These are phyloP conservation scores for Endothia cerciana DNA, from an alignment of 2,329 filamentous ascomycete species.

Conservation along the genomic window DNA sequence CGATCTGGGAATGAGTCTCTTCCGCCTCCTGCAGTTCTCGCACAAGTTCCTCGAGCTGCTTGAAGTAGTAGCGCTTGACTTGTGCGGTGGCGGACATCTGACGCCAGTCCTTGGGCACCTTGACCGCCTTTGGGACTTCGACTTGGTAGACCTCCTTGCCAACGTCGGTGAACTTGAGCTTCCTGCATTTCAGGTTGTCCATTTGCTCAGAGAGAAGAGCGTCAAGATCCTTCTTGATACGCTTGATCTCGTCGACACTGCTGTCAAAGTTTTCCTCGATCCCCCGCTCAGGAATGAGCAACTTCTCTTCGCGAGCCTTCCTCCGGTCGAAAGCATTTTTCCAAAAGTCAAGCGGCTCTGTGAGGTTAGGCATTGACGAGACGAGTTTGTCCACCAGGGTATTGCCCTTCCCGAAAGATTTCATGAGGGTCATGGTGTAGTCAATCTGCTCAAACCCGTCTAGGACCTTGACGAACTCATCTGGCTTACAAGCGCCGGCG, in stretches of 20 bases:
- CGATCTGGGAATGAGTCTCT: conserved; percentile 88
- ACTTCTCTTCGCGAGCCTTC: conserved; percentile 76
- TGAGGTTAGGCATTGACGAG: conserved; percentile 81
- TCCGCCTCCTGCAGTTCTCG: conserved; percentile 90
- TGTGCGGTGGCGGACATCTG: conserved; percentile 94
- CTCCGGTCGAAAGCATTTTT: conserved; percentile 86
- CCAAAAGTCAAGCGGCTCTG: conserved; percentile 78
- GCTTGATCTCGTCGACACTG: conserved; percentile 76
- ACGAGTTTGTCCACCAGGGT: conserved; percentile 86
- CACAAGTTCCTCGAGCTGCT: conserved; percentile 79
- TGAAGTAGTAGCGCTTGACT: conserved; percentile 93
- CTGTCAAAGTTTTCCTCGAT: conserved; percentile 91
- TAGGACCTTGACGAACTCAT: conserved; percentile 90
- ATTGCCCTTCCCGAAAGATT: conserved; percentile 73
- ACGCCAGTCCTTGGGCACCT: conserved; percentile 86
- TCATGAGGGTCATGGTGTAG: conserved; percentile 83
- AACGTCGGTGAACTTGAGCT: conserved; percentile 77
- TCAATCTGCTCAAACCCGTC: conserved; percentile 98
- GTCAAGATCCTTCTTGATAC: conserved; percentile 74
- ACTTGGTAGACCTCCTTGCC: conserved; percentile 98
- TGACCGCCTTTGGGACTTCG: conserved; percentile 82
- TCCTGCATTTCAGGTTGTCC: conserved; percentile 72
- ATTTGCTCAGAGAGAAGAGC: conserved; percentile 72
- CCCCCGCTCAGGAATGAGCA: conserved; percentile 82
- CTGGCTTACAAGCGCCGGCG: conserved; percentile 83